Percentiles rank a stretch among this genome's conserved stretches.
phyloP scores from a whole-genome alignment of 2,329 filamentous ascomycete genomes.

The Helicocarpus griseus region DNA sequence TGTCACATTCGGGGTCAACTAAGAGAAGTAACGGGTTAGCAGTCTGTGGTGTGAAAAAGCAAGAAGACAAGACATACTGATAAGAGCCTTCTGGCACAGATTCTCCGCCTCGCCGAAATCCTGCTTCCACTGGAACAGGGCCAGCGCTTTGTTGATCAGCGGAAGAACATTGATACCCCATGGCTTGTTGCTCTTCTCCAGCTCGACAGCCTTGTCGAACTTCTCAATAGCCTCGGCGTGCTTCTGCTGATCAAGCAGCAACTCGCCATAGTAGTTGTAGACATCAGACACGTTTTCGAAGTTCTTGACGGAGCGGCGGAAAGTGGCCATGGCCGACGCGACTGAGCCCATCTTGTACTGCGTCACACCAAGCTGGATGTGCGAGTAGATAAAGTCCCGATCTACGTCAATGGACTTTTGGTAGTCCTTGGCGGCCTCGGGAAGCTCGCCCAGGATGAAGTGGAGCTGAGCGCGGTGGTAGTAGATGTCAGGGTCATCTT shows the following conservation, averaged over 20 bases:
- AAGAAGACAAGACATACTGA: constrained; percentile 55
- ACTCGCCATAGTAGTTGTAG: constrained; percentile 98
- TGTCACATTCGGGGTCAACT: constrained; percentile 98
- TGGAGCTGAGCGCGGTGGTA: constrained; percentile 97
- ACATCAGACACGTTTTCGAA: constrained; percentile 94
- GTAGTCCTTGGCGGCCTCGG: constrained; percentile 93
- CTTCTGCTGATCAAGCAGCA: constrained; percentile 92
- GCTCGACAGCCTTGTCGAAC: constrained; percentile 96
- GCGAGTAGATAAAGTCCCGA: constrained; percentile 94
- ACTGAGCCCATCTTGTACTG: constrained; percentile 99
- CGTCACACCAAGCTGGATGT: constrained; percentile 97
- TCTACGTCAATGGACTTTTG: constrained; percentile 98
- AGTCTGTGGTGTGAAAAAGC: neutral
- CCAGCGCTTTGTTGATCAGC: constrained; percentile 95
- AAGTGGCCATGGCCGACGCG: constrained; percentile 96
- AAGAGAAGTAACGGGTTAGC: constrained; percentile 24
- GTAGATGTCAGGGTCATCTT: constrained; percentile 89
- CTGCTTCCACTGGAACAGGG: constrained; percentile 96
- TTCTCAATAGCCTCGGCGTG: constrained; percentile 93
- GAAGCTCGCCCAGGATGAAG: constrained; percentile 92
- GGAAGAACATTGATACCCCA: constrained; percentile 96
- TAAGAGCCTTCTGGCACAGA: constrained; percentile 92
- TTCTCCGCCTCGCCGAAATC: constrained; percentile 92
- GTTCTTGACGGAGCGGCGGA: constrained; percentile 95
- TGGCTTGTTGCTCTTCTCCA: constrained; percentile 91